These are phyloP conservation scores for Aspergillus sojae DNA, from an alignment of 2,329 filamentous ascomycete species.

Conservation along the genomic window DNA sequence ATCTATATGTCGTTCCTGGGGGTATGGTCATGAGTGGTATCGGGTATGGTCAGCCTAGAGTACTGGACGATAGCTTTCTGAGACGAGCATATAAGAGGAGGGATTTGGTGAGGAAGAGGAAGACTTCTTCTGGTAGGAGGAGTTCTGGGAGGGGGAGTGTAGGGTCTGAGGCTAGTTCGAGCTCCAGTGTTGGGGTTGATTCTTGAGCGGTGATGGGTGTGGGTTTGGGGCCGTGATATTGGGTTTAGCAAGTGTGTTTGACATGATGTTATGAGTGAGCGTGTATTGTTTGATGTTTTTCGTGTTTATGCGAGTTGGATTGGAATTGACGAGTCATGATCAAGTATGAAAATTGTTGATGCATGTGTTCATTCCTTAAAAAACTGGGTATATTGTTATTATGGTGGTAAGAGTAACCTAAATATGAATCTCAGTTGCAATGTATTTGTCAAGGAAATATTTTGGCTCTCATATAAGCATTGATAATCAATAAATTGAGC, in stretches of 20 bases:
- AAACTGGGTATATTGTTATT: not conserved
- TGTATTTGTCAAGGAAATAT: not conserved
- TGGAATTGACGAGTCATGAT: not conserved
- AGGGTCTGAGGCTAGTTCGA: not conserved
- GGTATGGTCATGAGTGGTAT: not conserved
- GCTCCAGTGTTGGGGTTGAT: not conserved
- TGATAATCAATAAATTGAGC: not conserved
- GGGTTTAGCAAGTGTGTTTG: not conserved
- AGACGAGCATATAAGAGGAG: constrained; percentile 15
- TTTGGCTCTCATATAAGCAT: not conserved
- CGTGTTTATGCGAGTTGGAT: not conserved
- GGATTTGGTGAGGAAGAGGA: not conserved
- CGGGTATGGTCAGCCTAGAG: not conserved
- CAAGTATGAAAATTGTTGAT: not conserved
- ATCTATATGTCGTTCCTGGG: not conserved
- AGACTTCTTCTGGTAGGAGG: not conserved
- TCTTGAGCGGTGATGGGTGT: not conserved
- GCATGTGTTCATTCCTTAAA: not conserved
- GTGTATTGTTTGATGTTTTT: not conserved
- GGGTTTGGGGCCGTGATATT: no score
- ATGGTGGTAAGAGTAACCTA: not conserved
- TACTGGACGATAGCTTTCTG: constrained; percentile 17
- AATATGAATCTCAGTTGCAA: not conserved
- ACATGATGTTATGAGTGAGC: not conserved
- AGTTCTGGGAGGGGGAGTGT: not conserved